phyloP scores from a whole-genome alignment of 257 asterid genomes.

The Fraxinus anomala region DNA sequence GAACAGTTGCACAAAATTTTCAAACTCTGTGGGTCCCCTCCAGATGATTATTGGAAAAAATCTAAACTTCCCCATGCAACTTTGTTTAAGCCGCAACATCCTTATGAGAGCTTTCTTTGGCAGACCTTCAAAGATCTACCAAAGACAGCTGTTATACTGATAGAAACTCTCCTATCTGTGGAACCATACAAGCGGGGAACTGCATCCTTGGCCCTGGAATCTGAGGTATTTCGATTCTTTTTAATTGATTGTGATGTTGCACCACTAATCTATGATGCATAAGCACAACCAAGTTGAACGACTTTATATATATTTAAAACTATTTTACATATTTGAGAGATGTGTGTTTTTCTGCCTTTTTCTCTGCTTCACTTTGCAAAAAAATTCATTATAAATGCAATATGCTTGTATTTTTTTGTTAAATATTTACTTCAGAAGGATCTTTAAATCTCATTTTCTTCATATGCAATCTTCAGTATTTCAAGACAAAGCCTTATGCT shows the following conservation, averaged over 20 bases:
- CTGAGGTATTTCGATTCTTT: slow-evolving; percentile 57
- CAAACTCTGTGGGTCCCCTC: slow-evolving; percentile 97
- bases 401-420: background rate
- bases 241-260: background rate
- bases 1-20: slow-evolving; percentile 97
- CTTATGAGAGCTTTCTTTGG: slow-evolving; percentile 84
- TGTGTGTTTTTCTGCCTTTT: background rate
- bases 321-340: background rate
- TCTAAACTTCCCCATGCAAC: slow-evolving; percentile 97
- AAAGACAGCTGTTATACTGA: slow-evolving; percentile 54
- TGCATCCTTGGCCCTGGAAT: slow-evolving; percentile 77
- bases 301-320: background rate
- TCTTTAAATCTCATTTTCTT: slow-evolving; percentile 21
- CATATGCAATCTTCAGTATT: slow-evolving; percentile 55
- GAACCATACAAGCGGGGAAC: slow-evolving; percentile 90
- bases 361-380: background rate
- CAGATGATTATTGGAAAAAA: slow-evolving; percentile 95
- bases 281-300: background rate
- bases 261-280: background rate
- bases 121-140: slow-evolving; percentile 79
- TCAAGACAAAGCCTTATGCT: slow-evolving; percentile 87
- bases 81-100: slow-evolving; percentile 85
- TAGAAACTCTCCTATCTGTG: slow-evolving; percentile 83
- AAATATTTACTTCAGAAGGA: slow-evolving; percentile 8
- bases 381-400: background rate